phyloP scores from a whole-genome alignment of 352 stramenopile species.

The Pythium rishiriense region DNA sequence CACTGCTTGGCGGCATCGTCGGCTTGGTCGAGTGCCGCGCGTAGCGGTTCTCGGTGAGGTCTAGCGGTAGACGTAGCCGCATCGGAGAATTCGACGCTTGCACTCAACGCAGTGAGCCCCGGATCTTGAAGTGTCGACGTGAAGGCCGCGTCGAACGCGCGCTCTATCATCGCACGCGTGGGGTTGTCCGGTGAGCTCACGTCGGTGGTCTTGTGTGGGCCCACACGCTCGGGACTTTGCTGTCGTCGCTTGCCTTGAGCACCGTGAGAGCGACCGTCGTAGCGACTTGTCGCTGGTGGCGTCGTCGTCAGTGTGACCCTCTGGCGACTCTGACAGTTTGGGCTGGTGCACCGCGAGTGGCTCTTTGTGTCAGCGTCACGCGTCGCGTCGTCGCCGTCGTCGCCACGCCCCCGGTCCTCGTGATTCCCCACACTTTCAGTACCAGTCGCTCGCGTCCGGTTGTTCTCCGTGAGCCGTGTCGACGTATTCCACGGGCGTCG shows the following conservation, averaged over 20 bases:
- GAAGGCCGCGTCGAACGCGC: conserved; percentile 51
- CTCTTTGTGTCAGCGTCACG: not conserved
- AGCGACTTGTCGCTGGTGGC: not conserved
- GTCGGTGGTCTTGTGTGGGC: not conserved
- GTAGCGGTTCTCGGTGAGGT: not conserved
- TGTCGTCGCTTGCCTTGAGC: not conserved
- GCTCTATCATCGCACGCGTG: conserved; percentile 57
- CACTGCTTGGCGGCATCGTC: conserved; percentile 5
- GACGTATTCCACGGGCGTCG: conserved; percentile 53
- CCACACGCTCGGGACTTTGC: not conserved
- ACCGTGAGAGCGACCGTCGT: not conserved
- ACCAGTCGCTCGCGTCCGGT: not conserved
- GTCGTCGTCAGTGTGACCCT: not conserved
- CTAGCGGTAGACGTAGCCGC: not conserved
- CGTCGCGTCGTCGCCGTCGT: not conserved
- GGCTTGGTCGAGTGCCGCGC: not conserved
- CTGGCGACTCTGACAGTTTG: conserved; percentile 10
- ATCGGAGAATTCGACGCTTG: conserved; percentile 2
- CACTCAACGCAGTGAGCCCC: not conserved
- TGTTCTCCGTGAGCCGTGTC: conserved; percentile 31
- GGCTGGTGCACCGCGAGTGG: conserved; percentile 21
- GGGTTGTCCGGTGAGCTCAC: not conserved
- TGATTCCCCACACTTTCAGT: not conserved
- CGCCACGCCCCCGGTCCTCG: not conserved
- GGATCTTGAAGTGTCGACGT: conserved; percentile 13